These are phyloP conservation scores for Thelephora aurantiotincta DNA, from an alignment of 768 basidiomycete genomes.

Conservation along the genomic window DNA sequence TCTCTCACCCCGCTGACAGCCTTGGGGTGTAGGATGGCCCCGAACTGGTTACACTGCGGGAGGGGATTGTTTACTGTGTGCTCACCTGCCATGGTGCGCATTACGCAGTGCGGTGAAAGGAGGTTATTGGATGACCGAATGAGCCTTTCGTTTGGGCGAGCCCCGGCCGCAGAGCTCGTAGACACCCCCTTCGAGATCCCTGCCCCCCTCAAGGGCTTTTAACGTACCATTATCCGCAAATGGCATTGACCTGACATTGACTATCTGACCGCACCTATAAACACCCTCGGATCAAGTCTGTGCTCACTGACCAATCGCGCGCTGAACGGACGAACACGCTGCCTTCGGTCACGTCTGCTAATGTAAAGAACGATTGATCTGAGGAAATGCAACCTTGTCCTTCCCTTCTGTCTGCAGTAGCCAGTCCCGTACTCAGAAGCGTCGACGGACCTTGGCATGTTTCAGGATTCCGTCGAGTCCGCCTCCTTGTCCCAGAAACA, in stretches of 20 bases:
- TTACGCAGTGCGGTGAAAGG: not conserved
- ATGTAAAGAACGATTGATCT: too few relatives aligned
- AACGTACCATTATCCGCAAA: conserved; percentile 80
- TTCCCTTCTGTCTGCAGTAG: too few relatives aligned
- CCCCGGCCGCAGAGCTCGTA: conserved; percentile 73
- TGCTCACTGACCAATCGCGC: too few relatives aligned
- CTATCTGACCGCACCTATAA: conserved; percentile 26
- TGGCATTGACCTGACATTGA: conserved; percentile 95
- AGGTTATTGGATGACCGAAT: conserved; percentile 32
- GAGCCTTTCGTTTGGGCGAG: conserved; percentile 94
- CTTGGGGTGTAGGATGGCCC: conserved; percentile 46
- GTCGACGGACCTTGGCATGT: not conserved
- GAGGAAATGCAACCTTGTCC: too few relatives aligned
- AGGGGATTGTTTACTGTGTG: conserved; percentile 93
- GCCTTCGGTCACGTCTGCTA: too few relatives aligned
- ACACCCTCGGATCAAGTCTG: too few relatives aligned
- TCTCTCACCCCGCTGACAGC: conserved; percentile 48
- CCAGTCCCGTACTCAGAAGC: not conserved
- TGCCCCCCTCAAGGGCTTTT: conserved; percentile 61
- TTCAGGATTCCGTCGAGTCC: too few relatives aligned
- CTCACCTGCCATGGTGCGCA: conserved; percentile 1
- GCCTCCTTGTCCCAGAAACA: too few relatives aligned
- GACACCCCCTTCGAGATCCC: conserved; percentile 63
- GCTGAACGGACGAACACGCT: too few relatives aligned
- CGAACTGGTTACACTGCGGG: conserved; percentile 92